Conservation (phyloP, 148 eudicot genomes). For the Selenicereus undatus region DNA sequence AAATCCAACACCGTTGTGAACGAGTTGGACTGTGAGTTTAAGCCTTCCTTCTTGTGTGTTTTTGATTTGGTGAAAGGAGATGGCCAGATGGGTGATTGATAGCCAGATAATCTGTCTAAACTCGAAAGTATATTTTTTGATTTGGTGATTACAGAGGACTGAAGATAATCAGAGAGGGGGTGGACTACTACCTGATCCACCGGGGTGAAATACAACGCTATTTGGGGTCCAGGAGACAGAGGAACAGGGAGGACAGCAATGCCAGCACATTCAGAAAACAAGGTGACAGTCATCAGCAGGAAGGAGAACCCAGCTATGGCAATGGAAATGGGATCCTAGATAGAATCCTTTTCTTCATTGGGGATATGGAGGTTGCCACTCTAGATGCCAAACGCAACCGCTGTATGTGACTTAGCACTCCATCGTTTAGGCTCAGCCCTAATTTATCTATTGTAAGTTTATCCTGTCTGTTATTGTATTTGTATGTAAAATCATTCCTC, state of each 20-base stretch:
- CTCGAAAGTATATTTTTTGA: neutral
- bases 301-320: conserved; percentile 22
- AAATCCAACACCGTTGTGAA: conserved; percentile 83
- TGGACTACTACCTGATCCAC: conserved; percentile 56
- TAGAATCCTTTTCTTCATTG: conserved; percentile 72
- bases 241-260: conserved; percentile 15
- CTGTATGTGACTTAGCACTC: conserved; percentile 21
- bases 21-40: conserved; percentile 75
- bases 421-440: neutral
- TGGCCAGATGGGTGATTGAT: no score
- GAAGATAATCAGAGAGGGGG: conserved; percentile 79
- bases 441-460: neutral
- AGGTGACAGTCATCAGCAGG: neutral
- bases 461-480: neutral
- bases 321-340: conserved; percentile 47
- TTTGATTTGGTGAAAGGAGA: no score
- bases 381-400: conserved; percentile 55
- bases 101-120: neutral
- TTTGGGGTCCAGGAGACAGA: conserved; percentile 55
- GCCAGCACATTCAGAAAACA: conserved; percentile 12
- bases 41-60: neutral
- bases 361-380: conserved; percentile 76
- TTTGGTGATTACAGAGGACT: conserved; percentile 44
- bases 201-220: conserved; percentile 65
- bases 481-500: conserved; percentile 9